Base-by-base conservation (phyloP, 108 stramenopile genomes). In the Pseudonitzschia multiseries region DNA sequence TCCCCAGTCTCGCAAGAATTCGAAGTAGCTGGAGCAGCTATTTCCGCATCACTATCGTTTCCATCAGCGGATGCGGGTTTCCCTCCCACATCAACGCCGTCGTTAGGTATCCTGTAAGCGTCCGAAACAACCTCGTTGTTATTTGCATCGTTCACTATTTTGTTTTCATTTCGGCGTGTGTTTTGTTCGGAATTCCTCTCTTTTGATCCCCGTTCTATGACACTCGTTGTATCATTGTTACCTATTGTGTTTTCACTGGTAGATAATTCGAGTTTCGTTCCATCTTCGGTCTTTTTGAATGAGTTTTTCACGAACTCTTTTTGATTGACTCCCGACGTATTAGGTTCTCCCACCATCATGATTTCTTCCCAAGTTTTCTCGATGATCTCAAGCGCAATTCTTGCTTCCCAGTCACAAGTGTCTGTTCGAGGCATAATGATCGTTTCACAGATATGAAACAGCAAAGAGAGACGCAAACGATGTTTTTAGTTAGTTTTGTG, bases 311-410 rank as follows among this genome's bases (percentile, higher is more conserved):
- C 61, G 36, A 62, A 62, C 61, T 62, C 61, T 62, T 62, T 62
- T 41, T 62, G 31, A 62, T 62, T 62, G 61, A 50, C 65, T 67
- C 48, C 65, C n/a, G 65, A 50, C 22, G 65, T 67, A 50, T 67
- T 67, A 18, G 65, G 48, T 13, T 18, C 21, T 26, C 65, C 43
- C 22, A 46, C 65, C 43, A 50, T 67, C 48, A 50, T 67, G 44
- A 67, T 67, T 67, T 67, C 65, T 67, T 67, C 48, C 65, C 65
- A 48, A 5, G 48, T 67, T 46, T 67, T 46, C 27, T 67, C 65
- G 26, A 67, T 50, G 28, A 50, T 50, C 48, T 67, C 28, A 50
- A 67, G 42, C 28, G 65, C 48, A 20, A 67, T 50, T 50, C 26
- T 67, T 67, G 65, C 65, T 67, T 67, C 46, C 65, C 65, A 67